These are phyloP conservation scores for Pythium plurisporium DNA, from an alignment of 352 stramenopile genomes.

Conservation along the genomic window DNA sequence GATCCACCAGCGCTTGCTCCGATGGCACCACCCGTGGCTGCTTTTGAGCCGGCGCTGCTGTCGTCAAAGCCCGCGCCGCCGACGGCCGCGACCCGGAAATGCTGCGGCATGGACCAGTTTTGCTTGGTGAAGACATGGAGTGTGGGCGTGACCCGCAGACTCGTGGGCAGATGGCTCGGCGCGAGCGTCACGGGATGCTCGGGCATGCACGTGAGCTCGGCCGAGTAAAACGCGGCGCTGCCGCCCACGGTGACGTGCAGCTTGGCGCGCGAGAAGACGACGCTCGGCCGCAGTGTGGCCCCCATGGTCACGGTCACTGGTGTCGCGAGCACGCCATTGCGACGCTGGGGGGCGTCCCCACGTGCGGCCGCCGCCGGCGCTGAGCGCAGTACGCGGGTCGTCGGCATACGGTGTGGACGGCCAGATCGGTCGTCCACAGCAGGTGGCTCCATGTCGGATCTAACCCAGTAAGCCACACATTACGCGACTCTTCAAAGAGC, in stretches of 20 bases:
- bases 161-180: constrained; percentile 40
- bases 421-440: no score
- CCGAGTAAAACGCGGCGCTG: constrained; percentile 51
- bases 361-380: no score
- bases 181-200: constrained; percentile 42
- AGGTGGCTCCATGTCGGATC: no score
- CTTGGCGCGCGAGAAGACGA: constrained; percentile 31
- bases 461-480: no score
- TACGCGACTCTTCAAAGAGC: no score
- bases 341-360: background rate
- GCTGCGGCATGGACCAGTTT: constrained; percentile 45
- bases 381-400: background rate
- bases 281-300: constrained; percentile 20
- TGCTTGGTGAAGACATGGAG: constrained; percentile 41
- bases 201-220: constrained; percentile 34
- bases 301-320: background rate
- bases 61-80: constrained; percentile 28
- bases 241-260: constrained; percentile 43
- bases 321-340: no score
- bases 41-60: constrained; percentile 10
- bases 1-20: no score
- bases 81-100: constrained; percentile 43
- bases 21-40: background rate
- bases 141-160: constrained; percentile 43
- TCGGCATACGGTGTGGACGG: background rate